These are phyloP conservation scores for Penicillium taxi DNA, from an alignment of 495 filamentous ascomycete species.

Conservation along the genomic window DNA sequence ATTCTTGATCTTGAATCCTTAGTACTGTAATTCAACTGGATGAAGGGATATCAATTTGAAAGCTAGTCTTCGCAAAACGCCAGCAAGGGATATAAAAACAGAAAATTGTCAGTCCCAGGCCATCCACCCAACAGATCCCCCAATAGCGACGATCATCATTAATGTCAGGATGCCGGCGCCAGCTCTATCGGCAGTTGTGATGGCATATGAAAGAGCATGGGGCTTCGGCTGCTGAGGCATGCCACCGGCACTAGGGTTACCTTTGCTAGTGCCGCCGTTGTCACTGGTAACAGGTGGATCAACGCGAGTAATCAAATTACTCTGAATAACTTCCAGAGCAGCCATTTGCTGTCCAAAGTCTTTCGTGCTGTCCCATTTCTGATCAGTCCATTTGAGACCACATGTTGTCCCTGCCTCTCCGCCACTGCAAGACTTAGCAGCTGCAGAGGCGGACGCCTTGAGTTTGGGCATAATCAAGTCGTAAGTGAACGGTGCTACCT, in stretches of 20 bases:
- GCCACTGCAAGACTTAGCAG: slow-evolving; percentile 61
- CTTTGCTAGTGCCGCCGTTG: slow-evolving; percentile 69
- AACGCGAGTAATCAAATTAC: slow-evolving; percentile 44
- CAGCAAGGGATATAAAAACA: neutral
- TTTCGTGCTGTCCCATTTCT: slow-evolving; percentile 44
- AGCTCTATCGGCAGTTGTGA: slow-evolving; percentile 47
- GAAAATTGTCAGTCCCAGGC: slow-evolving; percentile 19
- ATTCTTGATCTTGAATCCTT: no score
- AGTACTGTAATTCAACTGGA: no score
- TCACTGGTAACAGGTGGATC: slow-evolving; percentile 51
- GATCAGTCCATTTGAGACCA: slow-evolving; percentile 55
- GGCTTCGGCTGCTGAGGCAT: slow-evolving; percentile 11
- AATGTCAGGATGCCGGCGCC: slow-evolving; percentile 45
- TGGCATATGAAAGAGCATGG: slow-evolving; percentile 11
- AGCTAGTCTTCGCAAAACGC: no score
- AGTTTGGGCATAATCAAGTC: slow-evolving; percentile 58
- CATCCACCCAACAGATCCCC: slow-evolving; percentile 26
- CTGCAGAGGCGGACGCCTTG: slow-evolving; percentile 56
- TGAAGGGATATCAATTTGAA: no score
- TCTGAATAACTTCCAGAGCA: slow-evolving; percentile 59
- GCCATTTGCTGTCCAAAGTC: slow-evolving; percentile 70
- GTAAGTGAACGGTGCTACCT: slow-evolving; percentile 61
- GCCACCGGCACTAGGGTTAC: slow-evolving; percentile 58
- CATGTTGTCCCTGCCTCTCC: slow-evolving; percentile 45
- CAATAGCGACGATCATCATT: slow-evolving; percentile 21